Conservation (phyloP, 495 filamentous ascomycete species). For the Staphylotrichum longicolle region DNA sequence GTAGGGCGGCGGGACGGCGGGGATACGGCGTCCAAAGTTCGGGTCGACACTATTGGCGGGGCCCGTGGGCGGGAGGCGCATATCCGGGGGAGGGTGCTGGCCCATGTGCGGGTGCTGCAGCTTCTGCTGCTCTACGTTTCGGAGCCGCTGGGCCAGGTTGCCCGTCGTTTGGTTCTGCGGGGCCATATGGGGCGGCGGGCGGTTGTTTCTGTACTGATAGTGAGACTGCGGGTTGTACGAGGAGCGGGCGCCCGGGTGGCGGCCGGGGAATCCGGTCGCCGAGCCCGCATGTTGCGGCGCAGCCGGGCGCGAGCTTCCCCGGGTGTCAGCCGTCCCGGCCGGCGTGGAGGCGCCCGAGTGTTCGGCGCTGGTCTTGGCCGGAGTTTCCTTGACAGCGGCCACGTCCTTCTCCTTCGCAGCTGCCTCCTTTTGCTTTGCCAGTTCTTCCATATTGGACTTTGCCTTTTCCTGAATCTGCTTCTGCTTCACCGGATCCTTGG, state of each 20-base stretch:
- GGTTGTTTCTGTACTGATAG: conserved; percentile 39
- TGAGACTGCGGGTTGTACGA: conserved; percentile 35
- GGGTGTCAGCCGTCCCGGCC: conserved; percentile 31
- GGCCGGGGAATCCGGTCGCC: conserved; percentile 34
- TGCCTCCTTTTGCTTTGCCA: conserved; percentile 44
- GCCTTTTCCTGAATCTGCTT: conserved; percentile 87
- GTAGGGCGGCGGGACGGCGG: conserved; percentile 43
- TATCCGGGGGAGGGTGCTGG: conserved; percentile 43
- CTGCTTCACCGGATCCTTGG: conserved; percentile 92
- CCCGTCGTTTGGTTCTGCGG: conserved; percentile 35
- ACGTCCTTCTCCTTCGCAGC: conserved; percentile 43
- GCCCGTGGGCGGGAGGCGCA: conserved; percentile 52
- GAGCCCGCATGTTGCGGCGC: conserved; percentile 36
- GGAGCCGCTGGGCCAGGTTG: conserved; percentile 45
- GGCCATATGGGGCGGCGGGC: conserved; percentile 38
- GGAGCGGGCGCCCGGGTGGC: conserved; percentile 34
- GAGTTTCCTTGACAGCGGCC: conserved; percentile 33
- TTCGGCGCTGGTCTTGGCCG: conserved; percentile 35
- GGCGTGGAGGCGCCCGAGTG: conserved; percentile 24
- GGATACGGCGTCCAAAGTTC: conserved; percentile 47
- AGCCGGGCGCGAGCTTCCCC: conserved; percentile 29
- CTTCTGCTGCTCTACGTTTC: conserved; percentile 46
- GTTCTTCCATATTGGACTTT: conserved; percentile 62
- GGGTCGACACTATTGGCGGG: conserved; percentile 49
- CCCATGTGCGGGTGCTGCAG: conserved; percentile 38